These are phyloP conservation scores for Curvularia sp. DNA, from an alignment of 2,329 filamentous ascomycete genomes.

Conservation along the genomic window DNA sequence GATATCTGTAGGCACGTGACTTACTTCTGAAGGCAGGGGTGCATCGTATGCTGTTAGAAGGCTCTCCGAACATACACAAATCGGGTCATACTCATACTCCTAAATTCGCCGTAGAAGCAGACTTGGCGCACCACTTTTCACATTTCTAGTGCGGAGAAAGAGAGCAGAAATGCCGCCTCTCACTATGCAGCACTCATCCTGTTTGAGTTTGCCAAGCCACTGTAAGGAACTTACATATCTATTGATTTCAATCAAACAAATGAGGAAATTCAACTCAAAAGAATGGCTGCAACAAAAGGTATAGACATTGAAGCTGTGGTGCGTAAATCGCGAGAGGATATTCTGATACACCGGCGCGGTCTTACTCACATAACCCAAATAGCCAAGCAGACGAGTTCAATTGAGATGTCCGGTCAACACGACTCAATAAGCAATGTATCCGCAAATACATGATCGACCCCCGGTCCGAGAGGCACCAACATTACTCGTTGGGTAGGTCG, in stretches of 20 bases:
- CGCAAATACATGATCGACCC: background rate
- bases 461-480: constrained; percentile 4
- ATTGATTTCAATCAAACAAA: constrained; percentile 51
- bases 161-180: constrained; percentile 51
- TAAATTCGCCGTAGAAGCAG: constrained; percentile 22
- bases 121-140: constrained; percentile 18
- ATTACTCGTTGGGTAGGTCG: constrained; percentile 10
- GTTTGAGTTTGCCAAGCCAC: constrained; percentile 49
- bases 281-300: background rate
- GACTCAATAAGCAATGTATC: constrained; percentile 2
- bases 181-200: constrained; percentile 50
- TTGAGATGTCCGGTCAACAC: background rate
- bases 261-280: constrained; percentile 28
- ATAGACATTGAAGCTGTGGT: background rate
- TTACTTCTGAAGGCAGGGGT: too few relatives aligned
- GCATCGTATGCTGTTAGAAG: too few relatives aligned
- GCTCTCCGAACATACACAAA: constrained; percentile 20
- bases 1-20: background rate
- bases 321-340: constrained; percentile 8
- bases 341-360: constrained; percentile 36
- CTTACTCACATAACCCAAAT: constrained; percentile 41
- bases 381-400: background rate
- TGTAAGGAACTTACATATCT: constrained; percentile 46
- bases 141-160: constrained; percentile 34
- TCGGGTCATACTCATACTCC: constrained; percentile 28